Percentiles rank a stretch among this genome's conserved stretches.
Conservation (phyloP, 2,329 filamentous ascomycete species). For the Pochonia chlamydosporia region DNA sequence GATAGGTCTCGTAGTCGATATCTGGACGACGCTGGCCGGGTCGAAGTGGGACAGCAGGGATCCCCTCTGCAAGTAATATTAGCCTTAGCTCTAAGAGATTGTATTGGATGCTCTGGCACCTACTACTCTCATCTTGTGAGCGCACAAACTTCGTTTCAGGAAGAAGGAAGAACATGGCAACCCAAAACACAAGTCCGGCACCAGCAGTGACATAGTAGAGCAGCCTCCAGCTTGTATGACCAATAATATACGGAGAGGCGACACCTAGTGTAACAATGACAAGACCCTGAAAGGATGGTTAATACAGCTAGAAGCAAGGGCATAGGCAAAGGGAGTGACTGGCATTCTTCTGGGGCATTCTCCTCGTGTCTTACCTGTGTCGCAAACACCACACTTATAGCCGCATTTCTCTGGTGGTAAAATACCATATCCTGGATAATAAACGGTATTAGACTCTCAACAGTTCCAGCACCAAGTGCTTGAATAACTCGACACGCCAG, state of each 20-base stretch:
- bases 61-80: no score
- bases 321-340: no score
- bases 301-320: no score
- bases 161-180: slow-evolving; percentile 1
- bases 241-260: slow-evolving; percentile 2
- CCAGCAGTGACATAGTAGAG: slow-evolving; percentile 4
- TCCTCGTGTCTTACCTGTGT: slow-evolving; percentile 2
- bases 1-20: background rate
- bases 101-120: background rate
- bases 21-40: background rate
- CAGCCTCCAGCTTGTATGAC: slow-evolving; percentile 1
- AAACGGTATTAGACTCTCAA: slow-evolving; percentile 4
- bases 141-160: slow-evolving; percentile 3
- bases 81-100: no score
- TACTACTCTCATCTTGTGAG: slow-evolving; percentile 2
- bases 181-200: background rate
- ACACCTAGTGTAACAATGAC: background rate
- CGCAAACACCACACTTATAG: slow-evolving; percentile 2
- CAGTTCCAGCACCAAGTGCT: slow-evolving; percentile 3
- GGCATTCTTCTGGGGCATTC: no score
- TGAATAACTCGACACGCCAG: slow-evolving; percentile 2
- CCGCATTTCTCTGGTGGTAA: slow-evolving; percentile 4
- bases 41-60: background rate
- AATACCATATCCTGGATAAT: slow-evolving; percentile 6
- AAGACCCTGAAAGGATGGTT: background rate